A percentile compares a stretch with the other conserved stretches of the same genome.
These are phyloP conservation scores for Rubroboletus satanas DNA, from an alignment of 768 basidiomycete genomes.

Conservation along the genomic window DNA sequence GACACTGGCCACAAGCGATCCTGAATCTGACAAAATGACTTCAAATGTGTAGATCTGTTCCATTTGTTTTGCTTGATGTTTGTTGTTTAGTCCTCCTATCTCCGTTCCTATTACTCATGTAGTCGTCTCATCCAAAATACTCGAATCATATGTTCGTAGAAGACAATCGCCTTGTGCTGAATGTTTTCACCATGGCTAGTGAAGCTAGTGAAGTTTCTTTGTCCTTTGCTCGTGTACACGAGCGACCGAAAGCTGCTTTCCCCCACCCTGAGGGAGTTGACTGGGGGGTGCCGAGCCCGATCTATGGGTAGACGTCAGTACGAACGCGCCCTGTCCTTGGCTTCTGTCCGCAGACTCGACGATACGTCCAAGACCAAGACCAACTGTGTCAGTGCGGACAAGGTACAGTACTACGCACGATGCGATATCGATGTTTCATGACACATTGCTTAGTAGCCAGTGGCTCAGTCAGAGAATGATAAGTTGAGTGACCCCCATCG, in stretches of 20 bases:
- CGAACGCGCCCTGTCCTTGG: neutral
- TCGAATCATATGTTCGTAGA: conserved; percentile 7
- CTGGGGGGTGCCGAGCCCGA: conserved; percentile 2
- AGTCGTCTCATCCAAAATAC: conserved; percentile 3
- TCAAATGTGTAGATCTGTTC: conserved; percentile 6
- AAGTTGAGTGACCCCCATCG: too few species aligned
- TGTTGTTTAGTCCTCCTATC: neutral
- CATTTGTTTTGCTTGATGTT: neutral
- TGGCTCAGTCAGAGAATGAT: too few species aligned
- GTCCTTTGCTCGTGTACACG: conserved; percentile 5
- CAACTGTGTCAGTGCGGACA: neutral
- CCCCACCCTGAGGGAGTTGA: conserved; percentile 1
- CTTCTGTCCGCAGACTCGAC: neutral
- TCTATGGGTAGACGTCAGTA: neutral
- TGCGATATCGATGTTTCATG: neutral
- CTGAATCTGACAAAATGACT: conserved; percentile 15
- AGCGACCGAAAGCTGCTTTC: neutral
- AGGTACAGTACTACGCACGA: conserved; percentile 1
- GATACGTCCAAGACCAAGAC: neutral
- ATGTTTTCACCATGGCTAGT: conserved; percentile 4
- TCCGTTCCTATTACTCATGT: neutral
- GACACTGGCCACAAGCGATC: conserved; percentile 29
- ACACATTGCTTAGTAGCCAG: too few species aligned
- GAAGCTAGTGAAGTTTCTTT: neutral
- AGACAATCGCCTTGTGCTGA: neutral